Evolutionary conservation across 768 basidiomycete genomes (phyloP).

Genomic region (Imleria badia): DNA sequence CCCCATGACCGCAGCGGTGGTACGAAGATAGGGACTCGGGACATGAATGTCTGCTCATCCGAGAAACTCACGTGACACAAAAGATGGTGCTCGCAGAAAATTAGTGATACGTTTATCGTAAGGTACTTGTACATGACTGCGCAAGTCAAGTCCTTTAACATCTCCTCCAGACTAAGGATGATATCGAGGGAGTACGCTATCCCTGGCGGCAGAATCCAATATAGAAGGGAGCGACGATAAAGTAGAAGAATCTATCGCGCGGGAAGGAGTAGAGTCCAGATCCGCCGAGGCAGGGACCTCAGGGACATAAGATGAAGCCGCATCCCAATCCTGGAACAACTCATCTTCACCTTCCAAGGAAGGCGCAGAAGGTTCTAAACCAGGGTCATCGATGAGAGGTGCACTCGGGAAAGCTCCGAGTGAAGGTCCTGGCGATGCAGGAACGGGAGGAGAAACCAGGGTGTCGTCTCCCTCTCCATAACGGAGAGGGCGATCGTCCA

Average conservation of each 20-base stretch:
- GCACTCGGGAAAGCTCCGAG: constrained; percentile 40
- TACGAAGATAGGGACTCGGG: background rate
- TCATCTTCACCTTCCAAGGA: constrained; percentile 24
- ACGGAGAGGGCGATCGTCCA: constrained; percentile 38
- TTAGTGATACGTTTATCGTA: constrained; percentile 26
- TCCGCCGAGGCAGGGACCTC: constrained; percentile 1
- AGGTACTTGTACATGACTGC: constrained; percentile 22
- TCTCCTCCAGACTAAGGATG: constrained; percentile 18
- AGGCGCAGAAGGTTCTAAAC: constrained; percentile 50
- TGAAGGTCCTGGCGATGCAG: constrained; percentile 45
- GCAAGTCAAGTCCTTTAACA: constrained; percentile 13
- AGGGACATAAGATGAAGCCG: constrained; percentile 1
- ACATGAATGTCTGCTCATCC: too few relatives aligned
- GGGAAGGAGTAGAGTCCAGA: background rate
- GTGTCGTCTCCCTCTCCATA: constrained; percentile 35
- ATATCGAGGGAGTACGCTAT: constrained; percentile 30
- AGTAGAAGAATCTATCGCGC: background rate
- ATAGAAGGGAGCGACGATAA: background rate
- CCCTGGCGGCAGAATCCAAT: constrained; percentile 4
- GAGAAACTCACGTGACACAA: constrained; percentile 6
- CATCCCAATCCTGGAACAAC: constrained; percentile 24
- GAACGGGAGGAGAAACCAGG: constrained; percentile 32
- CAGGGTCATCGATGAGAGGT: constrained; percentile 29
- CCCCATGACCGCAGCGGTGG: constrained; percentile 56
- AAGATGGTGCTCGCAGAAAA: constrained; percentile 1